Conservation (phyloP, 495 filamentous ascomycete genomes). For the Penicillium desertorum region DNA sequence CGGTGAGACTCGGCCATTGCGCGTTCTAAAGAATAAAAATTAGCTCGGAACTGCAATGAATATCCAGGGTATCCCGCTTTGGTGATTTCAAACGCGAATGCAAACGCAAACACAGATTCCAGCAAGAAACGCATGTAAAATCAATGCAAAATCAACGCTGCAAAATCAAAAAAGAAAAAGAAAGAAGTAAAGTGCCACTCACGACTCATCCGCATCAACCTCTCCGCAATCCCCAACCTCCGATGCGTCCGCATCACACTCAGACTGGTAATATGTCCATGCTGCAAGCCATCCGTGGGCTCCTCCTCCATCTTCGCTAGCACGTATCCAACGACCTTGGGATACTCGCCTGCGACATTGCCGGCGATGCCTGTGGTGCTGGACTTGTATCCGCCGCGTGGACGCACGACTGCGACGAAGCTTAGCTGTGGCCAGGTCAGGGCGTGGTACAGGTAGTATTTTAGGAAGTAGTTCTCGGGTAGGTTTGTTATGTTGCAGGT, state of each 20-base stretch:
- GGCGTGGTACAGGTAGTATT: constrained; percentile 99
- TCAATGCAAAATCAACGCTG: not conserved
- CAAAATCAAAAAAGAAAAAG: constrained; percentile 5
- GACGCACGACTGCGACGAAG: constrained; percentile 92
- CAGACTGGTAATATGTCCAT: constrained; percentile 94
- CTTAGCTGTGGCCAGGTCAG: constrained; percentile 96
- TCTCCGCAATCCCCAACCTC: constrained; percentile 86
- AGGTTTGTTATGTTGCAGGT: constrained; percentile 98
- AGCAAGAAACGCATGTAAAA: too few species aligned
- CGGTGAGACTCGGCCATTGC: constrained; percentile 95
- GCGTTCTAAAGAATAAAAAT: constrained; percentile 56
- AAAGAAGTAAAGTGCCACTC: constrained; percentile 39
- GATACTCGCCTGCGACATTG: constrained; percentile 69
- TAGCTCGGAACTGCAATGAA: not conserved
- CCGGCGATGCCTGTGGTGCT: constrained; percentile 19
- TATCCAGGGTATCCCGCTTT: not conserved
- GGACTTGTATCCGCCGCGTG: constrained; percentile 55
- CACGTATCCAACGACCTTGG: constrained; percentile 98
- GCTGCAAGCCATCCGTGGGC: constrained; percentile 82
- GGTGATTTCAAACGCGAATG: not conserved
- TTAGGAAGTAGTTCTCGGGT: constrained; percentile 99
- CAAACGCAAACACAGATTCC: not conserved
- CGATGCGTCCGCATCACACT: constrained; percentile 97
- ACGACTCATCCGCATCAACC: constrained; percentile 96
- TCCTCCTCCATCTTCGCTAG: constrained; percentile 99